Evolutionary conservation across 2,329 filamentous ascomycete genomes (phyloP), one percentile per base, ranked within the genome.

Genomic region (Colletotrichum kahawae): DNA sequence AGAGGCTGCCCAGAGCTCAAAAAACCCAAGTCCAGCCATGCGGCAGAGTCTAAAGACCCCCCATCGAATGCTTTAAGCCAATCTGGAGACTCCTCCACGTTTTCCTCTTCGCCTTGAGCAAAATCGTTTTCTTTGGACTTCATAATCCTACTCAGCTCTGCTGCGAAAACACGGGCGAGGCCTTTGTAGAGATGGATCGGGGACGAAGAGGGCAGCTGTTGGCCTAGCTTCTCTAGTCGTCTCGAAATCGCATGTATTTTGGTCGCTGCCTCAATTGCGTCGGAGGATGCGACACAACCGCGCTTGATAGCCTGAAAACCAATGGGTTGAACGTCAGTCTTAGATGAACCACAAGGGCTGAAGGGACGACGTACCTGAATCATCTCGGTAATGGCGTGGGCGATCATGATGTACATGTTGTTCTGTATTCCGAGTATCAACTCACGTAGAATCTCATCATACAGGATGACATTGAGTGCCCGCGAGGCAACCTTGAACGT

Each of bases 331-430:
- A 51, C 3, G 3, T 51, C 10, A 51, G n/a, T 21, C 16, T 12
- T 5, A 21, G n/a, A n/a, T n/a, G 7, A n/a, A 18, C 7, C 16
- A 31, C 3, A 12, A 7, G 29, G 4, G 31, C 12, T 33, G 56
- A 38, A 24, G 14, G n/a, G 38, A 10, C 5, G n/a, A 67, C 66
- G 38, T 10, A 76, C 72, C 33, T 72, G 73, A 12, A 74, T 34
- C n/a, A 80, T 77, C 70, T 80, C 79, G 1, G 78, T 79, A 10
- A 76, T 78, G 9, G 79, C 78, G 38, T 80, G 79, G 63, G 76
- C 57, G 34, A 80, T 77, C 77, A 79, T 80, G 60, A 79, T 79
- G n/a, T 78, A 75, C 57, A 79, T 77, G 65, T 80, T 80, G 68
- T 80, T 80, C 60, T 80, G 79, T 48, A 77, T 77, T 16, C 79